Base-by-base conservation (phyloP, 169 alveolate species). In the Besnoitia besnoiti region DNA sequence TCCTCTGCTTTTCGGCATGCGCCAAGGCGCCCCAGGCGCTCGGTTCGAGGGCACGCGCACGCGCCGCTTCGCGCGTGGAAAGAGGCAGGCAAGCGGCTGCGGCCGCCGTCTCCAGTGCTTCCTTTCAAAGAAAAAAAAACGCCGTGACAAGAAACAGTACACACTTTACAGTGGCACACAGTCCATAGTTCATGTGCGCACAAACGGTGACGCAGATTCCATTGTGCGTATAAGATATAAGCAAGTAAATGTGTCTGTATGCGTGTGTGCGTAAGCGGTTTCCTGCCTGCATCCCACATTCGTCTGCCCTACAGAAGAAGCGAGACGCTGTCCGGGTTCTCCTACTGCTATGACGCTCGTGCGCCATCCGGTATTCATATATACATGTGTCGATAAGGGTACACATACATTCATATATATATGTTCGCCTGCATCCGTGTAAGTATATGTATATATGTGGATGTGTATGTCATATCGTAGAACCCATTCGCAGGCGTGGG, bases 81-180 rank as follows among this genome's bases (percentile, higher is more conserved):
- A 42, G 82, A 73, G 82, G 27, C 40, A 73, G 5, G 82, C 82
- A 73, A 21, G 82, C 82, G n/a, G 82, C 39, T 42, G 82, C 82
- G 2, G 82, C 82, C 5, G 82, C 82, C 0, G 82, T 73, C n/a
- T 35, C 82, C 82, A 73, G 44, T 2, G 82, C 82, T 37, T 73
- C 82, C 82, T 73, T n/a, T 4, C 24, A 55, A 1, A 19, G 67
- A 16, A 55, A 55, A 55, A 19, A 5, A 55, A 3, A 5, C 4
- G n/a, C n/a, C n/a, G n/a, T n/a, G n/a, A n/a, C n/a, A n/a, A n/a
- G n/a, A n/a, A n/a, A n/a, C n/a, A n/a, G n/a, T n/a, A n/a, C n/a
- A n/a, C n/a, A n/a, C n/a, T n/a, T n/a, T n/a, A n/a, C n/a, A n/a
- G n/a, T n/a, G n/a, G n/a, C n/a, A n/a, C n/a, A n/a, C n/a, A n/a